phyloP scores from a whole-genome alignment of 2,329 filamentous ascomycete genomes.

The Pyricularia pennisetigena region DNA sequence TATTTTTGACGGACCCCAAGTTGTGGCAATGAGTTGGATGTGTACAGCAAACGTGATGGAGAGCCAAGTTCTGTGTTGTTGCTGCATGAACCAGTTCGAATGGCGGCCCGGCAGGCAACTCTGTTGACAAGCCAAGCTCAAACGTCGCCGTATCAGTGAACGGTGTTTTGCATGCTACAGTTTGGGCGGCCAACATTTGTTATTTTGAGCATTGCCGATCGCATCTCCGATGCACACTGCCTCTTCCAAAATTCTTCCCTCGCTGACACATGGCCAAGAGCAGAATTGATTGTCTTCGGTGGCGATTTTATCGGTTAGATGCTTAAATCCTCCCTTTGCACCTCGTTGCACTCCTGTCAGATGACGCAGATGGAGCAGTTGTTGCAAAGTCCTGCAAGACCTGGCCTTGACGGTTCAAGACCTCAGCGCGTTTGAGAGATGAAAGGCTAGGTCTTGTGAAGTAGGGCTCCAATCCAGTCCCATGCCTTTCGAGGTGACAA shows the following conservation, averaged over 20 bases:
- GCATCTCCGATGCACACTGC: background rate
- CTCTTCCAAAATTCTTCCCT: no score
- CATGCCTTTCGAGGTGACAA: background rate
- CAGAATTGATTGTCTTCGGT: background rate
- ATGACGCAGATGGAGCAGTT: no score
- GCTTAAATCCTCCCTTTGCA: background rate
- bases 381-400: no score
- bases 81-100: background rate
- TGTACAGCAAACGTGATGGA: background rate
- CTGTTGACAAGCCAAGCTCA: background rate
- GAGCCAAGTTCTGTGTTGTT: background rate
- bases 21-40: background rate
- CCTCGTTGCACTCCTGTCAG: background rate
- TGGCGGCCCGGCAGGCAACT: background rate
- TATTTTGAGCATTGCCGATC: background rate
- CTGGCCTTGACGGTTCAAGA: no score
- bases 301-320: background rate
- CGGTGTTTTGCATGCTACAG: background rate
- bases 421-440: no score
- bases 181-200: background rate
- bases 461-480: background rate
- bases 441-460: no score
- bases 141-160: background rate
- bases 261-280: background rate
- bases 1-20: background rate